These are phyloP conservation scores for Erythrophleum ivorense DNA, from an alignment of 331 rosid species.

Conservation along the genomic window DNA sequence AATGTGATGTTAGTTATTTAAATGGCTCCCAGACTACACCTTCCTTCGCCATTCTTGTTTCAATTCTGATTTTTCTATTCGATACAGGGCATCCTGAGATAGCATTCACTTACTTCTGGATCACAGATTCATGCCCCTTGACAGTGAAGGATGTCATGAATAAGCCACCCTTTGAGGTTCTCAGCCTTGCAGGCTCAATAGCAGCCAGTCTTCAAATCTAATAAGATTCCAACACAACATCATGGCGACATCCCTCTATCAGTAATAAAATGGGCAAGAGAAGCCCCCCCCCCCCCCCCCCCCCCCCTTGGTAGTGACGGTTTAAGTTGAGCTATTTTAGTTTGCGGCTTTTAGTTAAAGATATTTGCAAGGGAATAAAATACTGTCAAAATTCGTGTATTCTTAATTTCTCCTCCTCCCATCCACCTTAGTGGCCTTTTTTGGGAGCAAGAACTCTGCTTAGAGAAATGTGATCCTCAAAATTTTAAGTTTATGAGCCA, in stretches of 20 bases:
- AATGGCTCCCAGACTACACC: not conserved
- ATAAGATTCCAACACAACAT: not conserved
- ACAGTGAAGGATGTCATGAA: constrained; percentile 73
- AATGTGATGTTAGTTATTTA: not conserved
- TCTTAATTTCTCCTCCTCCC: not conserved
- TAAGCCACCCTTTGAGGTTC: constrained; percentile 83
- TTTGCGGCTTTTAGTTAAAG: not conserved
- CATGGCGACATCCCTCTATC: not conserved
- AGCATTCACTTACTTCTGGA: constrained; percentile 90
- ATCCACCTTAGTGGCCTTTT: not conserved
- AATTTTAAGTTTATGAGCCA: not conserved
- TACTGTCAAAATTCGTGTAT: not conserved
- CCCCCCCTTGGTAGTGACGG: not conserved
- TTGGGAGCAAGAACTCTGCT: not conserved
- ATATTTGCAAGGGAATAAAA: not conserved
- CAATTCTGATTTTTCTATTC: not conserved
- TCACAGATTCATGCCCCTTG: constrained; percentile 91
- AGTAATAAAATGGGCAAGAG: not conserved
- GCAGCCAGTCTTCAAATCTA: constrained; percentile 67
- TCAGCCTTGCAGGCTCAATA: constrained; percentile 71
- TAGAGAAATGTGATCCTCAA: not conserved
- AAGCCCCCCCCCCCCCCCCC: not conserved
- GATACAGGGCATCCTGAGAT: constrained; percentile 75
- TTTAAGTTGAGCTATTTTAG: not conserved
- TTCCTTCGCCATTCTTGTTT: constrained; percentile 4